These are phyloP conservation scores for Pythium inflatum DNA, from an alignment of 352 stramenopile species.

Conservation along the genomic window DNA sequence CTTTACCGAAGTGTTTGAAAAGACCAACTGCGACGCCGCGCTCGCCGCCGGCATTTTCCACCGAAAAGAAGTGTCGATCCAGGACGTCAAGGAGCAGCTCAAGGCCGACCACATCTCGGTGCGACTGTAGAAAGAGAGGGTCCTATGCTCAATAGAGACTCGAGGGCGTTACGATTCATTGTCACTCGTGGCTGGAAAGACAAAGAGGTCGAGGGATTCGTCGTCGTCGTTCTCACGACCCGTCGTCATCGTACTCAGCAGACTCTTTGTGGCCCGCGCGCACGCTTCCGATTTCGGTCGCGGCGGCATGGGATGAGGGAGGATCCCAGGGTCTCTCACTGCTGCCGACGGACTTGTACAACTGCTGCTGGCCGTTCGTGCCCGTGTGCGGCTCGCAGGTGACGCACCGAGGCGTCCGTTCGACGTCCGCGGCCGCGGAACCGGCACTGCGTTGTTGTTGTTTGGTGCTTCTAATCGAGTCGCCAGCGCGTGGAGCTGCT, in stretches of 20 bases:
- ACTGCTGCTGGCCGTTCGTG: not conserved
- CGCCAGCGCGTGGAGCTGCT: conserved; percentile 38
- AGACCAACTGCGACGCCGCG: conserved; percentile 92
- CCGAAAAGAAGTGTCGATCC: conserved; percentile 95
- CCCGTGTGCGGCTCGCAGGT: not conserved
- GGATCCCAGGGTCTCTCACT: too few relatives aligned
- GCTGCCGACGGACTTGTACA: not conserved
- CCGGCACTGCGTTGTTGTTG: not conserved
- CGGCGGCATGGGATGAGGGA: not conserved
- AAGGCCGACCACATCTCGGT: conserved; percentile 69
- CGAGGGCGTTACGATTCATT: too few relatives aligned
- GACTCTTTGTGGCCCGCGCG: conserved; percentile 6
- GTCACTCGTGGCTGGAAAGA: not conserved
- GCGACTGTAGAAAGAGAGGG: conserved; percentile 42
- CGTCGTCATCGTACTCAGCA: conserved; percentile 14
- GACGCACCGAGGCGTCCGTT: conserved; percentile 9
- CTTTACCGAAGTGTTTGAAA: conserved; percentile 96
- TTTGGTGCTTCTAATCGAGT: conserved; percentile 1
- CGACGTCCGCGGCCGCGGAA: conserved; percentile 34
- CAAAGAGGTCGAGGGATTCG: conserved; percentile 3
- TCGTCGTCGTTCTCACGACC: not conserved
- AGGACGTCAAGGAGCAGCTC: conserved; percentile 94
- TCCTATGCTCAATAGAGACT: too few relatives aligned
- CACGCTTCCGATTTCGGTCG: conserved; percentile 18
- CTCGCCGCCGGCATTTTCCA: conserved; percentile 99